These are phyloP conservation scores for Xylariaceae sp. DNA, from an alignment of 2,329 filamentous ascomycete genomes.

Conservation along the genomic window DNA sequence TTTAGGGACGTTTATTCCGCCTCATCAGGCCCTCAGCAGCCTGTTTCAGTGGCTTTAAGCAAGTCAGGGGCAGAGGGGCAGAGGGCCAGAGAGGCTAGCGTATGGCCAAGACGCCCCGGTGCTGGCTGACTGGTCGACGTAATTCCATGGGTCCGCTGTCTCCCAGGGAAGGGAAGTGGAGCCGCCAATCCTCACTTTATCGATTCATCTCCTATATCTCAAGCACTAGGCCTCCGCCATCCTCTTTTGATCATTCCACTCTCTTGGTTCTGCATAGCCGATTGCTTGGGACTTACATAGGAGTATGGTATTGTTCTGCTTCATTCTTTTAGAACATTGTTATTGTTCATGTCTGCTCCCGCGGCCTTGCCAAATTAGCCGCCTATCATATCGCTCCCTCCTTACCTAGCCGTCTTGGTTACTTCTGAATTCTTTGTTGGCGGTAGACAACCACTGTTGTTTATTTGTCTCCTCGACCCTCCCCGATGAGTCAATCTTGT, in stretches of 20 bases:
- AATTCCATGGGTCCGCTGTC: constrained; percentile 6
- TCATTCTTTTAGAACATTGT: constrained; percentile 21
- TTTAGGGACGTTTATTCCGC: not conserved
- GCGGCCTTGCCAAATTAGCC: not conserved
- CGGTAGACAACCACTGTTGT: not conserved
- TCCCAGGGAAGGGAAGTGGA: constrained; percentile 12
- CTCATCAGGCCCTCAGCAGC: not conserved
- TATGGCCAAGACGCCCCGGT: not conserved
- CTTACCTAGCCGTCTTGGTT: not conserved
- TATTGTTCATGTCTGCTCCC: constrained; percentile 5
- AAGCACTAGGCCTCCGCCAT: constrained; percentile 9
- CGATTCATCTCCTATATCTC: constrained; percentile 19
- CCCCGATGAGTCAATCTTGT: constrained; percentile 1
- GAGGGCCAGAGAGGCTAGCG: too few relatives aligned
- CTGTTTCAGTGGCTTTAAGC: not conserved
- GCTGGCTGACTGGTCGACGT: constrained; percentile 22
- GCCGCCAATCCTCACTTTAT: constrained; percentile 11
- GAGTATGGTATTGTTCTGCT: constrained; percentile 12
- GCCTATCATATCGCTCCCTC: not conserved
- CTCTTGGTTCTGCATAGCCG: constrained; percentile 5
- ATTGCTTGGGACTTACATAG: constrained; percentile 2
- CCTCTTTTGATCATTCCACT: constrained; percentile 9
- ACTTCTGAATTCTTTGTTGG: not conserved
- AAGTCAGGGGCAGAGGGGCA: too few relatives aligned
- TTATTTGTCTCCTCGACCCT: constrained; percentile 5